Base-by-base conservation (phyloP, 352 stramenopile species). In the Globisporangium parvum region DNA sequence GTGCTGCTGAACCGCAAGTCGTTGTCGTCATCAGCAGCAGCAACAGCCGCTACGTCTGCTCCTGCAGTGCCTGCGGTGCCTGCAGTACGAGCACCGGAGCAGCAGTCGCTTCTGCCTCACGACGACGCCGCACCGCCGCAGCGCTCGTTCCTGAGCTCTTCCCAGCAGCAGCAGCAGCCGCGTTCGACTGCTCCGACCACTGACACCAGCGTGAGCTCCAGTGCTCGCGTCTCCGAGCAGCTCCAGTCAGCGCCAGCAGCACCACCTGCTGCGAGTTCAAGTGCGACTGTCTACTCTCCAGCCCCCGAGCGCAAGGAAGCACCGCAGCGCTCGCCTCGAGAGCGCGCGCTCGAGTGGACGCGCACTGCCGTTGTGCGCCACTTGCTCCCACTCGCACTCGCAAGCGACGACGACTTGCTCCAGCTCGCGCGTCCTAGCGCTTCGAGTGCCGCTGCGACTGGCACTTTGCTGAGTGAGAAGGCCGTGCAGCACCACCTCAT, bases 321-420 rank as follows among this genome's bases (percentile, higher is more conserved):
- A n/a, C n/a, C 39, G 2, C 47, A 50, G 11, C 3, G 33, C 6
- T 48, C 56, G 6, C 15, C 17, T 17, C 48, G 56, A 47, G 56
- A 47, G 33, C 17, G 45, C 14, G 45, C 24, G 8, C 11, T 57
- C 15, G 59, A 55, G n/a, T 66, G 59, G 59, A 62, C 55, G 18
- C 41, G 49, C 18, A 31, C 44, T 17, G 41, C 51, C 20, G 48
- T 58, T n/a, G 42, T 66, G 23, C 42, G 49, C 17, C 51, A 62
- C 20, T 46, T 66, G n/a, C 23, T 66, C 10, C 54, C 59, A 31
- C 18, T 66, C 9, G 45, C 59, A 33, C 47, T 66, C 3, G 48
- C 42, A 1, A 41, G 20, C 11, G 59, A 66, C 28, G 40, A 35
- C 15, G 48, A 37, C 10, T 21, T 65, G 10, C 44, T 50, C 9